Base-by-base conservation (phyloP, 345 rosid genomes). In the Firmiana major region DNA sequence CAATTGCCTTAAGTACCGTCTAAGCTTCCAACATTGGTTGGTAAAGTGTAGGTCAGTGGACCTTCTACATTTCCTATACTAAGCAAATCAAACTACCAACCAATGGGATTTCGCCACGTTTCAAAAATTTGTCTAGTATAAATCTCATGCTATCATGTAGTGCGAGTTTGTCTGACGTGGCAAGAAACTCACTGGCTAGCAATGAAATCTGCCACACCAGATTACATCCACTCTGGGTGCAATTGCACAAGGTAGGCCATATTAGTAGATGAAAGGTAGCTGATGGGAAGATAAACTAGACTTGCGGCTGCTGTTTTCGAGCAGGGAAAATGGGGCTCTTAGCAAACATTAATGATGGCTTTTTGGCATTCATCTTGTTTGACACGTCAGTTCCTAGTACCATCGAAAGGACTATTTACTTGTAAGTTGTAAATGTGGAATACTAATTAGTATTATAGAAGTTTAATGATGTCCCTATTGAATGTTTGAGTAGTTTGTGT, bases 1-100 rank as follows among this genome's bases (percentile, higher is more conserved):
- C 17, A 66, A 70, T 54, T 38, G 63, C 49, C 54, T 76, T 66
- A 67, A 75, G 83, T 78, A 67, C 55, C 79, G 48, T 78, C 72
- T 71, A 64, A 86, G 87, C 83, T 62, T 83, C 31, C 10, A 31
- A 55, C 48, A 74, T 28, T 76, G 80, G 83, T 84, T 80, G 89
- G 89, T 80, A 17, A 81, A 36, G 81, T 75, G 73, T 79, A 58
- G 87, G 81, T 80, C 72, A 73, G 31, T 21, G 71, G 46, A 58
- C 45, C 42, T 5, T 49, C 51, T 31, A 31, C 5, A 51, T 1
- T 71, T 31, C 60, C 43, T 8, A 70, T 17, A 49, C 22, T 28
- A 24, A 69, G 24, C 53, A 69, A 7, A 24, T 31, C 21, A 17
- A 16, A 31, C 1, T 5, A 31, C 60, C 74, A 49, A 28, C 74